phyloP scores from a whole-genome alignment of 1,139 yeast genomes.

The Yamadazyma triangularis region DNA sequence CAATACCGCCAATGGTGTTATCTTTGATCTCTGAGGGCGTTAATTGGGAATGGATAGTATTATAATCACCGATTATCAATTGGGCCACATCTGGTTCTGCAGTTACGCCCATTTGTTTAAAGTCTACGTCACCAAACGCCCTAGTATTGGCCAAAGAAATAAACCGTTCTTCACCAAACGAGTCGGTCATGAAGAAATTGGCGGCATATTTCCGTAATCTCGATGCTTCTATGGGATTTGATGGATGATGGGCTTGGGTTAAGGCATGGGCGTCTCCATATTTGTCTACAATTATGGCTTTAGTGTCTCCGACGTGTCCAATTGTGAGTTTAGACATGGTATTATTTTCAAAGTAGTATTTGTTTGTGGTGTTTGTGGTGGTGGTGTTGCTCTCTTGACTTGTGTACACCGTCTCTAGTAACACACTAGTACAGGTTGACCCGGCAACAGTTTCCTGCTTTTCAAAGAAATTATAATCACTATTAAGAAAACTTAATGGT shows the following conservation, averaged over 20 bases:
- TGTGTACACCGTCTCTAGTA: conserved; percentile 52
- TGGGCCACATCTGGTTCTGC: conserved; percentile 89
- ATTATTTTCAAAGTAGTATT: conserved; percentile 63
- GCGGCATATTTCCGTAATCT: conserved; percentile 70
- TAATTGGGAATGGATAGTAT: conserved; percentile 27
- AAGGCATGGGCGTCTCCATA: conserved; percentile 75
- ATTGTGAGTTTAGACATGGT: conserved; percentile 70
- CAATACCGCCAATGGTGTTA: conserved; percentile 47
- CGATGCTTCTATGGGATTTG: conserved; percentile 71
- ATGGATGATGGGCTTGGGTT: conserved; percentile 83
- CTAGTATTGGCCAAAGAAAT: conserved; percentile 86
- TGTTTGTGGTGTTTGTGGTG: conserved; percentile 16
- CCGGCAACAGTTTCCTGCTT: conserved; percentile 52
- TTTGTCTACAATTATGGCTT: conserved; percentile 76
- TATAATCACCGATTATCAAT: conserved; percentile 54
- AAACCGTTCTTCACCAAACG: conserved; percentile 90
- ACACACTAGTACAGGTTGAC: conserved; percentile 78
- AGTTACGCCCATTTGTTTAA: conserved; percentile 77
- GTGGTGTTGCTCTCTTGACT: conserved; percentile 24
- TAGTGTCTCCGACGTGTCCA: conserved; percentile 94
- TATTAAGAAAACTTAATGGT: conserved; percentile 55
- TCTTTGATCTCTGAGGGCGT: conserved; percentile 35
- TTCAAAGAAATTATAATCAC: conserved; percentile 49
- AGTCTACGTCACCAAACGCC: conserved; percentile 83
- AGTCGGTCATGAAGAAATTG: conserved; percentile 75